Conservation (phyloP, 169 alveolate species). For the Pseudocohnilembus persalinus region DNA sequence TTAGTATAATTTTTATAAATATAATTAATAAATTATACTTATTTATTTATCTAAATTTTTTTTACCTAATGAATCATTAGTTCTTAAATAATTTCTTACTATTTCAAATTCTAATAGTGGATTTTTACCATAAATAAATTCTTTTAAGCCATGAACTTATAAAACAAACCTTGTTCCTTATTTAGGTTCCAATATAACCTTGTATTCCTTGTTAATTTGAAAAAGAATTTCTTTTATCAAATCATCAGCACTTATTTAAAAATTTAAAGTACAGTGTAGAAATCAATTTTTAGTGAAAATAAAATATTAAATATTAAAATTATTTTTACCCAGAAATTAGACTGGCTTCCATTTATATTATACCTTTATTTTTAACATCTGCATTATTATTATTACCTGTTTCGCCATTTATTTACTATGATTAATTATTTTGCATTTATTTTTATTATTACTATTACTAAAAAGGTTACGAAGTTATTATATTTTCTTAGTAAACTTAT, state of each 20-base stretch:
- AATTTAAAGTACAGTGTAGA: slow-evolving; percentile 32
- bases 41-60: slow-evolving; percentile 37
- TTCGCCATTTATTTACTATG: slow-evolving; percentile 7
- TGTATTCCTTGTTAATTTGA: slow-evolving; percentile 42
- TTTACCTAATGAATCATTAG: too few species aligned
- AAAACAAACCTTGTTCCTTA: slow-evolving; percentile 42
- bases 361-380: background rate
- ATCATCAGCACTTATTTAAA: slow-evolving; percentile 59
- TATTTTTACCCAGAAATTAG: slow-evolving; percentile 33
- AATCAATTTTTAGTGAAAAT: background rate
- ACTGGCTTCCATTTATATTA: slow-evolving; percentile 41
- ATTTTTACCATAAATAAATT: slow-evolving; percentile 64
- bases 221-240: slow-evolving; percentile 59
- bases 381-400: background rate
- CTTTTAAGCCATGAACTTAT: slow-evolving; percentile 60
- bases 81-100: slow-evolving; percentile 65
- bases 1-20: background rate
- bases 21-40: background rate
- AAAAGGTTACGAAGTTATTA: too few species aligned
- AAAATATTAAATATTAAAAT: background rate
- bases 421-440: background rate
- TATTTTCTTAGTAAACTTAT: too few species aligned
- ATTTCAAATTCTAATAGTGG: slow-evolving; percentile 70
- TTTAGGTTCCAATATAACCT: slow-evolving; percentile 49
- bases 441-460: too few species aligned